phyloP scores from a whole-genome alignment of 1,139 yeast genomes.

The Candida sp. region DNA sequence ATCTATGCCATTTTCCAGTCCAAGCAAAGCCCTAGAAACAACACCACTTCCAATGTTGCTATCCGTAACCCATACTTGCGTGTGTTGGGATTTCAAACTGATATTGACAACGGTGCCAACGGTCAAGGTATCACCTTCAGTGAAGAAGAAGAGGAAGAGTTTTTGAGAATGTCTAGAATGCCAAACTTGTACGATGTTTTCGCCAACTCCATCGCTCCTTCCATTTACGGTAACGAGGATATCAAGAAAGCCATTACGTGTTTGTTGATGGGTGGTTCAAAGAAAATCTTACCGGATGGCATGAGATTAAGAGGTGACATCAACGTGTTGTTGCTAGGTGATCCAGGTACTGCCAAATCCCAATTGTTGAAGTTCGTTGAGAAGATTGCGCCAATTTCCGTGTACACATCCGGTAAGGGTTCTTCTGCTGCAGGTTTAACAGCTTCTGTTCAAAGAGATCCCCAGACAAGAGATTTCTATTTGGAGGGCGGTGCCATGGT shows the following conservation, averaged over 20 bases:
- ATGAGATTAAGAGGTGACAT: constrained; percentile 98
- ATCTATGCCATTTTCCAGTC: constrained; percentile 88
- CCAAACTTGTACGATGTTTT: constrained; percentile 87
- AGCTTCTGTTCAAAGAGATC: constrained; percentile 95
- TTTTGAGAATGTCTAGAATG: constrained; percentile 75
- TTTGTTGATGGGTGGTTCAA: constrained; percentile 92
- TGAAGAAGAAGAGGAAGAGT: constrained; percentile 95
- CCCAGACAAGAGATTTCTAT: constrained; percentile 86
- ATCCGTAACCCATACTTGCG: constrained; percentile 92
- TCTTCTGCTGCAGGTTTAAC: constrained; percentile 99
- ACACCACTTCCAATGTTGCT: constrained; percentile 57
- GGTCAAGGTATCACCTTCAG: constrained; percentile 71
- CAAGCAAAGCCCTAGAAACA: constrained; percentile 50
- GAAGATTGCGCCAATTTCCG: constrained; percentile 92
- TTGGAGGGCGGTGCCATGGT: constrained; percentile 99
- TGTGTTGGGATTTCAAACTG: constrained; percentile 86
- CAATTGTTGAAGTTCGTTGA: constrained; percentile 95
- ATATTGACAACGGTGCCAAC: constrained; percentile 71
- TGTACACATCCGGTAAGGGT: constrained; percentile 98
- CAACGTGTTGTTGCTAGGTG: constrained; percentile 91
- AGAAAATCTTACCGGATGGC: constrained; percentile 92
- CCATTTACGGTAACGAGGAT: constrained; percentile 92
- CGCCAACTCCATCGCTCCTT: constrained; percentile 94
- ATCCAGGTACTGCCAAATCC: constrained; percentile 99
- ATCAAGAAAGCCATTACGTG: constrained; percentile 95